Conservation (phyloP, 306 rosid species). For the Sicyos baderoa region DNA sequence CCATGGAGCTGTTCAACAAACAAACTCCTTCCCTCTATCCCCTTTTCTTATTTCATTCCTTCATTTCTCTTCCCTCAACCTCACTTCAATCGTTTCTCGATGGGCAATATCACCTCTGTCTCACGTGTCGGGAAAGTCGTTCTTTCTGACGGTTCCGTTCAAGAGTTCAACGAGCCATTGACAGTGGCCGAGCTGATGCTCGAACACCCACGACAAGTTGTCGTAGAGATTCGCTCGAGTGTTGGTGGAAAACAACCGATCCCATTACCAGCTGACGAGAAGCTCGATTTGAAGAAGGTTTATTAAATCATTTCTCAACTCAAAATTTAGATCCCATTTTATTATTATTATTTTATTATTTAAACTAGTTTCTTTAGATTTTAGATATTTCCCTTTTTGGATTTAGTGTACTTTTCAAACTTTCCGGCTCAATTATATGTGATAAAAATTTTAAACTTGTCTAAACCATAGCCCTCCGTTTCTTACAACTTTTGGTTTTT, state of each 20-base stretch:
- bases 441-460: not conserved
- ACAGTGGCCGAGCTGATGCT: constrained; percentile 80
- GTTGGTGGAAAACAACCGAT: constrained; percentile 34
- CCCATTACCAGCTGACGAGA: constrained; percentile 62
- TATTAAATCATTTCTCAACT: not conserved
- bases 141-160: constrained; percentile 54
- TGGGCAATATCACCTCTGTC: constrained; percentile 53
- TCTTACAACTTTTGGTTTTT: not conserved
- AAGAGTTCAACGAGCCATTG: constrained; percentile 40
- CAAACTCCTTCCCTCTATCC: constrained; percentile 14
- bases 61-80: constrained; percentile 14
- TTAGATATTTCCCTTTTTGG: not conserved
- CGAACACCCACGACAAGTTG: constrained; percentile 80
- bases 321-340: not conserved
- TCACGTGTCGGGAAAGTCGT: constrained; percentile 41
- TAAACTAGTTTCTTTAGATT: not conserved
- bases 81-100: constrained; percentile 6
- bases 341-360: not conserved
- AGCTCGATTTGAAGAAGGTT: constrained; percentile 39
- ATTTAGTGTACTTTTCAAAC: too few species aligned
- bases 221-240: constrained; percentile 53
- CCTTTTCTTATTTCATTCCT: not conserved
- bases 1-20: constrained; percentile 76
- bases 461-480: not conserved
- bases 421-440: not conserved